phyloP scores from a whole-genome alignment of 2,329 filamentous ascomycete genomes.

The Penicillium sp. region DNA sequence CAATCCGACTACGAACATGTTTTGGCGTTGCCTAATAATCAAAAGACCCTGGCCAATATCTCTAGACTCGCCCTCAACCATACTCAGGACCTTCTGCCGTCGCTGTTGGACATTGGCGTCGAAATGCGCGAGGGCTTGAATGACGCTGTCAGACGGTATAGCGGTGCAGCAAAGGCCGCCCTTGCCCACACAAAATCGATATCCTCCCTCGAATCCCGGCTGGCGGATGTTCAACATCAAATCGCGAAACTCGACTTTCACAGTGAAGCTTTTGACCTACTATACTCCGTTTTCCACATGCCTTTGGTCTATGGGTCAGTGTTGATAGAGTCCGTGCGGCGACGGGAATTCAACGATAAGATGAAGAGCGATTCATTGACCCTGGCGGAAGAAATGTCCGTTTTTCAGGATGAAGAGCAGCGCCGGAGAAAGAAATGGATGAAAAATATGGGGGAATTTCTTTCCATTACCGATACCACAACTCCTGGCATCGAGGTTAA shows the following conservation, averaged over 20 bases:
- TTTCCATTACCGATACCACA: slow-evolving; percentile 68
- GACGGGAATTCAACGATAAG: slow-evolving; percentile 90
- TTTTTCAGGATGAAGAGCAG: slow-evolving; percentile 90
- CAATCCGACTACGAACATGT: slow-evolving; percentile 82
- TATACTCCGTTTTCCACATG: slow-evolving; percentile 79
- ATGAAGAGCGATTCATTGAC: slow-evolving; percentile 85
- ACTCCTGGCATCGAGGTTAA: slow-evolving; percentile 84
- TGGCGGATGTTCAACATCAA: slow-evolving; percentile 73
- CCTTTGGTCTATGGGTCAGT: slow-evolving; percentile 91
- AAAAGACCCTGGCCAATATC: slow-evolving; percentile 66
- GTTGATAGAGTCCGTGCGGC: slow-evolving; percentile 80
- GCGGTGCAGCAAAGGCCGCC: slow-evolving; percentile 68
- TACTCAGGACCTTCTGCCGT: slow-evolving; percentile 67
- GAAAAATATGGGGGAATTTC: slow-evolving; percentile 77
- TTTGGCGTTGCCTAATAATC: slow-evolving; percentile 68
- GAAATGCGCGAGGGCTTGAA: slow-evolving; percentile 59
- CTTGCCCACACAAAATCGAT: slow-evolving; percentile 81
- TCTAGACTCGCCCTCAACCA: slow-evolving; percentile 69
- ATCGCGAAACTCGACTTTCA: slow-evolving; percentile 75
- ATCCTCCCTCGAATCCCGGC: slow-evolving; percentile 75
- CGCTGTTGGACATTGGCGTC: slow-evolving; percentile 59
- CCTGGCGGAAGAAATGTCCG: slow-evolving; percentile 88
- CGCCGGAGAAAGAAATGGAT: slow-evolving; percentile 89
- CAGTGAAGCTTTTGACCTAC: slow-evolving; percentile 78
- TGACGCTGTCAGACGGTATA: slow-evolving; percentile 66